Evolutionary conservation across 495 filamentous ascomycete genomes (phyloP), one percentile per base, ranked within the genome.

Genomic region (Glarea lozoyensis): DNA sequence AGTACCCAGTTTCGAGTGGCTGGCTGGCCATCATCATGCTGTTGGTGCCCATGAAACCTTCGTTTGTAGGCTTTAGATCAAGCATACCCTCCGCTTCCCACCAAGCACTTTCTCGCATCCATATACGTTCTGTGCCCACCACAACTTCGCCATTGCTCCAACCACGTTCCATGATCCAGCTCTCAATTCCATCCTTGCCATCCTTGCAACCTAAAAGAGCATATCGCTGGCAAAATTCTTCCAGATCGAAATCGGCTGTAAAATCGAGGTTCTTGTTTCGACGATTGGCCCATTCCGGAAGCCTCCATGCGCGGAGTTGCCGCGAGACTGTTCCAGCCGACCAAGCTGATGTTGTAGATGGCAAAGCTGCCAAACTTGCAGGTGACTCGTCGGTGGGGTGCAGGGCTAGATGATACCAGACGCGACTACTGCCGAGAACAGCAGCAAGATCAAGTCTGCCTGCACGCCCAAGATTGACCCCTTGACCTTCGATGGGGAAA

Each of bases 61-160:
- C 62, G 25, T 60, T 62, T 17, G 60, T 57, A 1, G 84, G 79
- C 60, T 93, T 94, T 44, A 96, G 62, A 57, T 98, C 92, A 20
- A 97, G 79, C 85, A 95, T 94, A 45, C 78, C 84, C 62, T 98
- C 92, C 10, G 89, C 89, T 61, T 97, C 93, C 89, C 92, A 95
- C 92, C 92, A 98, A 9, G 88, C 80, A 37, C 67, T 76, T 58
- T 98, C 92, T 31, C 92, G 73, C 70, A 96, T 88, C 92, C 92
- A 98, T 27, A 98, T 81, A 4, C 92, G 79, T 59, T 94, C 85
- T 27, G 79, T 75, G 41, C 92, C 92, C 31, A 98, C 69, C 16
- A 93, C 76, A 2, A 96, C 90, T 57, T 97, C 93, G 20, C 92
- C 92, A 54, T 98, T 97, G 61, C 86, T 95, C 92, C 92, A 98